Base-by-base conservation (phyloP, 768 basidiomycete species). In the Tylopilus felleus region DNA sequence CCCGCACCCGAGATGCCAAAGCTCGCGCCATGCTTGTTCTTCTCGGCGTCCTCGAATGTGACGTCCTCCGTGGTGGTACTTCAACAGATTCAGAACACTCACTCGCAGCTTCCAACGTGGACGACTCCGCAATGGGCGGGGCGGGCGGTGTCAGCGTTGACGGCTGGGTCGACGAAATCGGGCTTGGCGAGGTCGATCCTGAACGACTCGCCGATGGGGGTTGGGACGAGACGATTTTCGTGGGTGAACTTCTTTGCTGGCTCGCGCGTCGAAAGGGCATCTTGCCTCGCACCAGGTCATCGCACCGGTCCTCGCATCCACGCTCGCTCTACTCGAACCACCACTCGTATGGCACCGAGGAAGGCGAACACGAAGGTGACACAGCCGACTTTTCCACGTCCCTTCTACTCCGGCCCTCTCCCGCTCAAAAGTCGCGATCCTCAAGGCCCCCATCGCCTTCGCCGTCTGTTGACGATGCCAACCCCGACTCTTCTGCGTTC, bases 21-120 rank as follows among this genome's bases (percentile, higher is more conserved):
- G 67, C 87, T 1, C 80, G 85, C 44, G 80, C 80, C 29, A 84
- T 86, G 76, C 88, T 90, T 61, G 74, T 90, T 4, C 86, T 92
- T 51, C 75, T 91, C 8, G 88, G 88, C 1, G 80, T 89, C 7
- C 74, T 91, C 7, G 84, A 88, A 56, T 78, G 73, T 28, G 88
- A 90, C 56, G 69, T 90, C 33, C 63, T 90, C 14, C 66, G 71
- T 39, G 68, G 70, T 47, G 82, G 87, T 51, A 77, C 88, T 8
- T 36, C 51, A 14, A 2, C 48, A 23, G 41, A 44, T 27, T 19
- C 28, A 12, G 58, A 60, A 0, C 41, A 45, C 49, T 60, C 59
- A 16, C 6, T 60, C 5, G 49, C 31, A 2, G 29, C 39, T 4
- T 55, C 61, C 33, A 59, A 46, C 28, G 83, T n/a, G 64, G 74